phyloP scores from a whole-genome alignment of 805 yeast species.

The Candida chilensis region DNA sequence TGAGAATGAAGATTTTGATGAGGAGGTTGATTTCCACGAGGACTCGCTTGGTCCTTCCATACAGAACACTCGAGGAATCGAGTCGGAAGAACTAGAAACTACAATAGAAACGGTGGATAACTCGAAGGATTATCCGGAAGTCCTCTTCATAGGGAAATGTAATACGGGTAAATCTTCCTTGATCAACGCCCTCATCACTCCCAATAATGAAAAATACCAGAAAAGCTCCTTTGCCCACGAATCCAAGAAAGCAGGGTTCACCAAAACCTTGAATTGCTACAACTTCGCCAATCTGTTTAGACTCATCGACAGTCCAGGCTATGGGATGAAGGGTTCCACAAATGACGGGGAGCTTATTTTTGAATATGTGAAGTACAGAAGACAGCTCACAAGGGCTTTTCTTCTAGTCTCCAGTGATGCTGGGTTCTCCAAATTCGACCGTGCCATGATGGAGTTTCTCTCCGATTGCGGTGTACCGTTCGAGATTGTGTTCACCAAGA shows the following conservation, averaged over 20 bases:
- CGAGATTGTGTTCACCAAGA: slow-evolving; percentile 70
- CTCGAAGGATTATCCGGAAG: no score
- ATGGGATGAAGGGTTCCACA: slow-evolving; percentile 60
- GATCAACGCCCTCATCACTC: slow-evolving; percentile 49
- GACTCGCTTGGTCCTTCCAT: neutral
- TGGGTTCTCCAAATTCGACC: slow-evolving; percentile 55
- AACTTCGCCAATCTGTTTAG: slow-evolving; percentile 56
- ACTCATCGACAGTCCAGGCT: slow-evolving; percentile 84
- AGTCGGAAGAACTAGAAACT: no score
- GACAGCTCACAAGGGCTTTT: slow-evolving; percentile 47
- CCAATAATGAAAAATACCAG: slow-evolving; percentile 13
- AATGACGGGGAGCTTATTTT: slow-evolving; percentile 65
- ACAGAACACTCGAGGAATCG: slow-evolving; percentile 12
- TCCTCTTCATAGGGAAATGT: slow-evolving; percentile 69
- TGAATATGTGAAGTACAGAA: slow-evolving; percentile 49
- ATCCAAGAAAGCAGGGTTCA: slow-evolving; percentile 46
- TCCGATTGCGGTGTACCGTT: slow-evolving; percentile 51
- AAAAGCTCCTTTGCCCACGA: slow-evolving; percentile 38
- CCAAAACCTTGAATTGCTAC: slow-evolving; percentile 62
- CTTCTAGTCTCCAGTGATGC: slow-evolving; percentile 51
- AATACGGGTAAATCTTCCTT: slow-evolving; percentile 84
- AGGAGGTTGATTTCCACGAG: no score
- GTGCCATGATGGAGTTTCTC: slow-evolving; percentile 38
- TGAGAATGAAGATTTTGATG: no score
- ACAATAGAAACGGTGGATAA: no score